phyloP scores from a whole-genome alignment of 805 yeast species.

The Kodamaea nitidulidarum region DNA sequence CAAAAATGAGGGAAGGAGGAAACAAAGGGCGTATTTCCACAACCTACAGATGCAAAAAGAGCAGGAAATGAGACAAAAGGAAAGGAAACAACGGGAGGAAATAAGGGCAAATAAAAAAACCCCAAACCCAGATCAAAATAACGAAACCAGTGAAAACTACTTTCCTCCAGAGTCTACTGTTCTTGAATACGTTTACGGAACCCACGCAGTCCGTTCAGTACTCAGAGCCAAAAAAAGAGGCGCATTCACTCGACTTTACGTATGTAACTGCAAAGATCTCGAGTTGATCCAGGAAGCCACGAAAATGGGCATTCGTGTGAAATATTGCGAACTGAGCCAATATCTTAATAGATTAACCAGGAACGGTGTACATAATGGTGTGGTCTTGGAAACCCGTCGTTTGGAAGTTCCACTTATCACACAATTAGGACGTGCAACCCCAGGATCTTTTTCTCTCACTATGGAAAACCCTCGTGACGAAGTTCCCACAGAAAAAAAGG shows the following conservation, averaged over 20 bases:
- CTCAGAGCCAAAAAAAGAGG: conserved; percentile 52
- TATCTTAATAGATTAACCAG: conserved; percentile 58
- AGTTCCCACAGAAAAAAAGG: conserved; percentile 7
- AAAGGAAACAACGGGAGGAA: conserved; percentile 1
- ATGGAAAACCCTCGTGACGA: conserved; percentile 18
- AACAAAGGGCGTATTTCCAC: conserved; percentile 6
- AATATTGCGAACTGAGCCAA: conserved; percentile 38
- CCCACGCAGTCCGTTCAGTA: conserved; percentile 71
- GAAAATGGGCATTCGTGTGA: conserved; percentile 36
- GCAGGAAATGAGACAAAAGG: conserved; percentile 9
- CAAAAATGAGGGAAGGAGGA: conserved; percentile 25
- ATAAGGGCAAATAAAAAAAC: background rate
- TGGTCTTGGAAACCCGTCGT: conserved; percentile 65
- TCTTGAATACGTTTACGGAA: conserved; percentile 69
- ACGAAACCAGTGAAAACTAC: too few relatives aligned
- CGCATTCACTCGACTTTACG: conserved; percentile 47
- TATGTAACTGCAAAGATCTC: conserved; percentile 39
- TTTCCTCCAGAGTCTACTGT: conserved; percentile 1
- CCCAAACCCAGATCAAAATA: background rate
- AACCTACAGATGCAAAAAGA: conserved; percentile 12
- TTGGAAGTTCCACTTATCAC: conserved; percentile 31
- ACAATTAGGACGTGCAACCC: conserved; percentile 20
- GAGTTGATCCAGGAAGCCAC: conserved; percentile 47
- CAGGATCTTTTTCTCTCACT: conserved; percentile 16
- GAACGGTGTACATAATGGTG: conserved; percentile 77